Evolutionary conservation across 495 filamentous ascomycete genomes (phyloP), one percentile per base, ranked within the genome.

Genomic region (Cairneyella variabilis): DNA sequence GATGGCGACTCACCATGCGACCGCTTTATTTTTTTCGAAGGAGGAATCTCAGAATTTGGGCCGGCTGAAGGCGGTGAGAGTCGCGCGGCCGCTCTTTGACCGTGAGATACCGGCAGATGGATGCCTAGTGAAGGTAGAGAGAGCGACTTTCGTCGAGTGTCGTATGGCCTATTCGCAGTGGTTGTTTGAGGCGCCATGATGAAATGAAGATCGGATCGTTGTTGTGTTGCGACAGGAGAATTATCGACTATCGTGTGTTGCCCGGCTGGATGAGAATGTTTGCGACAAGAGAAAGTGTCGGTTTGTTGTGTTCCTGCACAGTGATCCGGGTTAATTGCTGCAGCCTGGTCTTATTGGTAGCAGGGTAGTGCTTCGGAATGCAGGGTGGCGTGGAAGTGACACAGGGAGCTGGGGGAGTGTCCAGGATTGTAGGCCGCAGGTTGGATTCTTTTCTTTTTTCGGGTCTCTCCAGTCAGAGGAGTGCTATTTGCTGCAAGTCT

Each of bases 71-170:
- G 82, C 61, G 82, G 82, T 67, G 83, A 82, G 65, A 77, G 73
- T 54, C 61, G 54, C 45, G 68, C 62, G 43, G 69, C 68, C 46
- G 67, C 73, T 69, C 90, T 81, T 51, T 84, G 83, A 53, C 84
- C 80, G 64, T 86, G 85, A 28, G 76, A 69, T 25, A 73, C 71
- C 43, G 91, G 93, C 42, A 98, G 72, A 62, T 92, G 89, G 57
- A 97, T 96, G 66, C 93, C 93, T 58, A 97, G 80, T 53, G 90
- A 91, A 18, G 90, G 88, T 58, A 98, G 77, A 26, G 93, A 98
- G 64, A 98, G 72, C 65, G 91, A 96, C 75, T 97, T 98, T 70
- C 93, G 85, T 71, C 93, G 87, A 56, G 93, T 98, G 71, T 98
- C 96, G 80, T 97, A 97, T 57, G 90, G 90, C 90, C 95, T 96